A percentile compares a stretch with the other conserved stretches of the same genome.
Evolutionary conservation across 192 early-diverging fungal genomes (phyloP).

Genomic region (Umbelopsis sp.): DNA sequence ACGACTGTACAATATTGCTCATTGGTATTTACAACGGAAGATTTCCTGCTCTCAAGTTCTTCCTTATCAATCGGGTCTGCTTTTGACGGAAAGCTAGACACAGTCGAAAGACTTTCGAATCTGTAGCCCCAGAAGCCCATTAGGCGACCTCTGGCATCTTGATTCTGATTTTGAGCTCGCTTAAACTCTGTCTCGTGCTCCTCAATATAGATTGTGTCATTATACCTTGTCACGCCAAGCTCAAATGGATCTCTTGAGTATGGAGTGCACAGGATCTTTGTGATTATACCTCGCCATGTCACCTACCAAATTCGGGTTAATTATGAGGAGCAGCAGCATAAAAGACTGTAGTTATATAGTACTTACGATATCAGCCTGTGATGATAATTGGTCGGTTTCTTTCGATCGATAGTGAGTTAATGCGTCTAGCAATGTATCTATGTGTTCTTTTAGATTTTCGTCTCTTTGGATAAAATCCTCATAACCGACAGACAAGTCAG

Average conservation of each 20-base stretch:
- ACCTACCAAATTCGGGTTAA: slow-evolving; percentile 41
- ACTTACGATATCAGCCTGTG: slow-evolving; percentile 39
- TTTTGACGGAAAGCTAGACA: slow-evolving; percentile 57
- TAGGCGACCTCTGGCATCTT: slow-evolving; percentile 58
- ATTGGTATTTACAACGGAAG: slow-evolving; percentile 74
- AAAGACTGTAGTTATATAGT: background rate
- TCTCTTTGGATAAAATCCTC: slow-evolving; percentile 71
- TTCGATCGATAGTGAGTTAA: slow-evolving; percentile 42
- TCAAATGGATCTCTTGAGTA: slow-evolving; percentile 84
- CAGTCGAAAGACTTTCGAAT: slow-evolving; percentile 80
- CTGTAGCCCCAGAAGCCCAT: slow-evolving; percentile 90
- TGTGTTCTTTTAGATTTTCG: slow-evolving; percentile 62
- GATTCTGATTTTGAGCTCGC: slow-evolving; percentile 38
- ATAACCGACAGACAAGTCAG: slow-evolving; percentile 67
- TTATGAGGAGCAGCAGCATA: slow-evolving; percentile 28
- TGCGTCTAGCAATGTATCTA: slow-evolving; percentile 79
- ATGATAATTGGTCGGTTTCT: slow-evolving; percentile 1
- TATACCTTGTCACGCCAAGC: slow-evolving; percentile 73
- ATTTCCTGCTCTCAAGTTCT: slow-evolving; percentile 45
- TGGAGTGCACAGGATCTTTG: slow-evolving; percentile 83
- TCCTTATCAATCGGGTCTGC: slow-evolving; percentile 40
- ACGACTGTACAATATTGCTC: slow-evolving; percentile 90
- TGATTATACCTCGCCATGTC: slow-evolving; percentile 90
- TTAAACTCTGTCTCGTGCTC: slow-evolving; percentile 61
- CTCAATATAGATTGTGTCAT: slow-evolving; percentile 74